phyloP scores from a whole-genome alignment of 495 filamentous ascomycete species.

The Xylaria telfairii region DNA sequence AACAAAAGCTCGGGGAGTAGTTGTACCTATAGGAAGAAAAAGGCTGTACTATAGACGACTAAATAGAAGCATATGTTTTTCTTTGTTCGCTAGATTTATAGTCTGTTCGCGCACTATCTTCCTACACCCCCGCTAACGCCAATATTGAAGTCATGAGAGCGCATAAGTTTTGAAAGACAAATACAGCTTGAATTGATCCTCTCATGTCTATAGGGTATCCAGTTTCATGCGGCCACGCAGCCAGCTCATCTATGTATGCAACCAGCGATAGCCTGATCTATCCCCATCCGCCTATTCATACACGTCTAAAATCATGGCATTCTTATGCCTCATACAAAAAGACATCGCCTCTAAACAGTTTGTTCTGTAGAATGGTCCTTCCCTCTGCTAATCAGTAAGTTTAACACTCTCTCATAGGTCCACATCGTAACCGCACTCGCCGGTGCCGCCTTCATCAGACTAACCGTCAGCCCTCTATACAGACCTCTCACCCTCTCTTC shows the following conservation, averaged over 20 bases:
- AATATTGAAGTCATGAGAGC: not conserved
- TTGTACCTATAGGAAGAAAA: slow-evolving; percentile 11
- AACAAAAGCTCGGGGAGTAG: slow-evolving; percentile 16
- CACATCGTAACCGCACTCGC: slow-evolving; percentile 97
- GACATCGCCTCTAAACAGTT: slow-evolving; percentile 17
- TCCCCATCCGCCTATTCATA: not conserved
- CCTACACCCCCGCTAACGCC: not conserved
- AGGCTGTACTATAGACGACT: slow-evolving; percentile 28
- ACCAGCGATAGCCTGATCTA: not conserved
- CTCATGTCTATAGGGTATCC: slow-evolving; percentile 26
- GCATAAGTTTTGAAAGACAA: not conserved
- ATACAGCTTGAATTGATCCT: slow-evolving; percentile 10
- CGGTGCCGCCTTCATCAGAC: slow-evolving; percentile 91
- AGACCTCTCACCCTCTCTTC: slow-evolving; percentile 80
- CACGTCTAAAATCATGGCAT: not conserved
- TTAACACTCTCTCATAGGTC: slow-evolving; percentile 86
- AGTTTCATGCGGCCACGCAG: not conserved
- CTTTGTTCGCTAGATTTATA: slow-evolving; percentile 17
- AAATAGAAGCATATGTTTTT: slow-evolving; percentile 32
- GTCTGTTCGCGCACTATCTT: not conserved
- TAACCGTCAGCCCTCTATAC: slow-evolving; percentile 87
- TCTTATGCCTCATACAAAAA: slow-evolving; percentile 3
- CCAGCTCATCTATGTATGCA: slow-evolving; percentile 16
- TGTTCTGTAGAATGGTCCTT: slow-evolving; percentile 26
- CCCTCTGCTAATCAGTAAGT: slow-evolving; percentile 59